Evolutionary conservation across 2,329 filamentous ascomycete genomes (phyloP), one percentile per base, ranked within the genome.

Genomic region (Cucurbitaria berberidis): DNA sequence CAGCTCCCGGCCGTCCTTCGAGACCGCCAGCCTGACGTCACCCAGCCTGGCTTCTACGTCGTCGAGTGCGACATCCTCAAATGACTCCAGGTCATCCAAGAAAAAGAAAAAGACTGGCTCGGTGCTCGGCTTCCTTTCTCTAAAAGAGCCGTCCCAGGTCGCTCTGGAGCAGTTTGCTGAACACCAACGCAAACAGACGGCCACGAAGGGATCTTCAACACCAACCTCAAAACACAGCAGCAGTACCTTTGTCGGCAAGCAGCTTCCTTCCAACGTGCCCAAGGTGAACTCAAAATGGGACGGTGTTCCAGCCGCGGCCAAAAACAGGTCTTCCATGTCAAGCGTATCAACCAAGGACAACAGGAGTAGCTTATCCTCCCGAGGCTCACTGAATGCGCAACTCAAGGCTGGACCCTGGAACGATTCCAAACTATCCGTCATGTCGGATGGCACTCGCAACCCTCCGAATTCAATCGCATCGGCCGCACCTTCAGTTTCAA

Each of bases 271-370:
- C 3, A 71, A 70, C 48, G 79, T 83, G 1, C 81, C 81, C 18
- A 82, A 78, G 56, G 81, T 82, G 30, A 84, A 83, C 54, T 78
- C 78, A 24, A 83, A 80, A 66, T 83, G 81, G 81, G 77, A 83
- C 58, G 81, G 81, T 9, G 63, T 83, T 7, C 81, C 81, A 11
- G 73, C 78, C 19, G 55, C 64, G 1, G 59, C 74, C 38, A 79
- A 77, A 58, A 55, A 60, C 11, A 59, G 56, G 2, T 47, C 55
- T 16, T 63, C 62, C 7, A 44, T 35, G 27, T 47, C 59, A 26
- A 55, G 50, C 34, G 29, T 40, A 10, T 48, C 57, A 11, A 63
- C 45, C 53, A 68, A 59, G 36, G 51, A 46, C 45, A 56, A 62
- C 22, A 63, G 59, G 49, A 56, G 22, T 27, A 64, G 61, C 38